Base-by-base conservation (phyloP, 1,284 basidiomycete genomes). In the Ustilago esculenta region DNA sequence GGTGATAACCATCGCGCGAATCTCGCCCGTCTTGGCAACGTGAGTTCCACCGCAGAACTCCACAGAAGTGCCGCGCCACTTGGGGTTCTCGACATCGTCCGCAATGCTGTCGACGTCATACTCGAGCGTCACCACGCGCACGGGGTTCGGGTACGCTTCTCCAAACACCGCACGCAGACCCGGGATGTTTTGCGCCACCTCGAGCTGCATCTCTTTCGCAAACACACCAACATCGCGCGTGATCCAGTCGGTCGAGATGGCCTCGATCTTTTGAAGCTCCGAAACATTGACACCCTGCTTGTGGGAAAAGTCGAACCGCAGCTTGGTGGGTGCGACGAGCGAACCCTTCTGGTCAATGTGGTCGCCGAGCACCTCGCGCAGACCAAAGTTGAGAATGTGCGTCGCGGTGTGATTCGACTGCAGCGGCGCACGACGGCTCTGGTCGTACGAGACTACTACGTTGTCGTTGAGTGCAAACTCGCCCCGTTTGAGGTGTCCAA, bases 1-100 rank as follows among this genome's bases (percentile, higher is more conserved):
- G 24, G 88, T 90, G 69, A 99, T 90, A 48, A 96, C 89, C 81
- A 99, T 91, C 80, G 92, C 89, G 82, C 94, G 92, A 86, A 99
- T 98, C 73, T 95, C 93, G 23, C 94, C 92, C 0, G 95, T 98
- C 84, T 90, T 91, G 24, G 88, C 87, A 51, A 98, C 96, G 82
- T 99, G 95, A 0, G 96, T 98, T 83, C 95, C 95, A 84, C 95
- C 95, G 83, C 95, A 98, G 81, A 98, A 96, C 84, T 98, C 96
- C 72, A 96, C 88, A 82, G 91, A 94, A 8, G 94, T 96, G 23
- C 84, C 84, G 40, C 90, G 85, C 95, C 95, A 99, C 83, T 90
- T 92, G 6, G 90, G 87, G 83, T 95, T 94, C 76, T 90, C 87
- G 29, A 97, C 86, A 75, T 98, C 91, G 76, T 87, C 85, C 35